Evolutionary conservation across 305 asterid genomes (phyloP), one percentile per base, ranked within the genome.

Genomic region (Plantago coronopus): DNA sequence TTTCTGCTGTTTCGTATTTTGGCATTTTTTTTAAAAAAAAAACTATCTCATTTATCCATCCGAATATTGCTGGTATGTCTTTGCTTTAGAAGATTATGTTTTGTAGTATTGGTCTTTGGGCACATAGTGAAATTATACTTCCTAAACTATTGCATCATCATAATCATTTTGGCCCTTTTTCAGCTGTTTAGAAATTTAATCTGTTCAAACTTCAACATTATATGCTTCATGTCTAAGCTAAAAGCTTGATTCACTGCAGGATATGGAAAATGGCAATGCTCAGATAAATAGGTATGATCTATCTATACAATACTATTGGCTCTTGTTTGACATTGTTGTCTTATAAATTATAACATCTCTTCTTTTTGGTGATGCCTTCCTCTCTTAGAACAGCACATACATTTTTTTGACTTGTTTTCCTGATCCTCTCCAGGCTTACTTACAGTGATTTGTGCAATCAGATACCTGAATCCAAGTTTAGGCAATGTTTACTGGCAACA

Each of bases 391-490:
- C 54, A 62, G 51, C 21, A 19, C 23, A 67, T 57, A 69, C 48
- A 47, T 61, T 74, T 34, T 78, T 66, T 51, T 57, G 59, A 29
- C 66, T 70, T 82, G 64, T 69, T 62, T 67, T 67, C 68, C 47
- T 69, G 66, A 72, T 20, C 54, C 42, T 70, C 64, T 69, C 64
- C 89, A 94, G 97, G 91, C 91, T 94, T 67, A 94, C 97, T 42
- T 94, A 85, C 87, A 87, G 99, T 65, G 99, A 90, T 79, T 80
- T 94, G 73, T 94, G 97, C 83, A 74, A 66, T 72, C 87, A 76
- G 76, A 83, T 94, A 75, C 93, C 99, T 19, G 99, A 94, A 77
- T 82, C 99, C 72, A 87, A 85, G 85, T 87, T 87, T 72, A 85
- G 97, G 81, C 85, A 80, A 74, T 94, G 96, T 72, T 80, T 94